Percentiles rank a stretch among this genome's conserved stretches.
phyloP scores from a whole-genome alignment of 371 early-diverging fungal genomes.

The Mortierella polycephala region DNA sequence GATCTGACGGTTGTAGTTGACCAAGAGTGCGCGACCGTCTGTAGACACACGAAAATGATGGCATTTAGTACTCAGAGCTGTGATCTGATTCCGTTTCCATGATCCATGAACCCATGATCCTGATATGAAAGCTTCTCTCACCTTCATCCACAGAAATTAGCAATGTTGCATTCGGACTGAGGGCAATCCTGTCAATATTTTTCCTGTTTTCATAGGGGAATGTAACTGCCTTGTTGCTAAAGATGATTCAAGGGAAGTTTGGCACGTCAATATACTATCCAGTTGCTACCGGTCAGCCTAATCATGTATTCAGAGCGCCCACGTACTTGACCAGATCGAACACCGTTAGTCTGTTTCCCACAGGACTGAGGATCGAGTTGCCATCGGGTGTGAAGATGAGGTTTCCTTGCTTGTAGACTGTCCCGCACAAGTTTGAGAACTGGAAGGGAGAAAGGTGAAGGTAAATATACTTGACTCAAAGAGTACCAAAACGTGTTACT shows the following conservation, averaged over 20 bases:
- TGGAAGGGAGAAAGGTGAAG: slow-evolving; percentile 24
- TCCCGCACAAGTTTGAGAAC: slow-evolving; percentile 95
- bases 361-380: slow-evolving; percentile 92
- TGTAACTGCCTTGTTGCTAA: slow-evolving; percentile 90
- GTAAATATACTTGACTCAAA: not conserved
- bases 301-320: not conserved
- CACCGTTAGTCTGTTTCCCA: slow-evolving; percentile 95
- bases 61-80: no score
- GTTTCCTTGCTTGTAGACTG: slow-evolving; percentile 96
- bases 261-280: not conserved
- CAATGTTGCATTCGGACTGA: slow-evolving; percentile 90
- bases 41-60: not conserved
- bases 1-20: slow-evolving; percentile 85
- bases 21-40: slow-evolving; percentile 91
- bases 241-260: not conserved
- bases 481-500: slow-evolving; percentile 4
- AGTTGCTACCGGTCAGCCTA: no score
- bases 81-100: no score
- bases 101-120: not conserved
- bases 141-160: slow-evolving; percentile 93
- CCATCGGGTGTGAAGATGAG: slow-evolving; percentile 96
- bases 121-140: slow-evolving; percentile 24
- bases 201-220: slow-evolving; percentile 93
- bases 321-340: slow-evolving; percentile 95
- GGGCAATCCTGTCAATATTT: slow-evolving; percentile 87